Conservation (phyloP, 139 green algal species). For the Tetradesmus lagerheimii region DNA sequence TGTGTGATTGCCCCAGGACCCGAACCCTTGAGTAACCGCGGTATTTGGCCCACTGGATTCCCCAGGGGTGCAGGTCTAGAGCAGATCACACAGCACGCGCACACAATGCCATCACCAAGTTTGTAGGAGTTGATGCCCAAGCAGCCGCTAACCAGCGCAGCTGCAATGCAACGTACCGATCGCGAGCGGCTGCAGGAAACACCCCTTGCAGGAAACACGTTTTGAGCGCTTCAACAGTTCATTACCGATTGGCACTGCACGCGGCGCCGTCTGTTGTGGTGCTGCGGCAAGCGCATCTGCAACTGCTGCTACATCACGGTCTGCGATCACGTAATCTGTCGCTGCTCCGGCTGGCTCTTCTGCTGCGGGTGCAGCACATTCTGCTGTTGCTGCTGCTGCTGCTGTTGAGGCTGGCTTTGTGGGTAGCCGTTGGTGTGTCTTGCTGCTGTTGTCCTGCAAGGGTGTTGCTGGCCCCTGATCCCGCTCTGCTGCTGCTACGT, state of each 20-base stretch:
- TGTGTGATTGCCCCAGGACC: neutral
- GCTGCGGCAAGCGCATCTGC: neutral
- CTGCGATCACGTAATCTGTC: neutral
- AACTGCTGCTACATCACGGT: neutral
- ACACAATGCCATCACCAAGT: neutral
- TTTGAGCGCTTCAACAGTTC: neutral
- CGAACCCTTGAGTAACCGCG: neutral
- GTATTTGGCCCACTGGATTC: no score
- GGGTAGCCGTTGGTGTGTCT: neutral
- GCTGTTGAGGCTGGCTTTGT: no score
- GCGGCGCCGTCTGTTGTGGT: neutral
- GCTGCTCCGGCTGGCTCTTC: neutral
- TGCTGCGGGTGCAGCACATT: neutral
- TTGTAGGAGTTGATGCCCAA: neutral
- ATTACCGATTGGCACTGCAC: neutral
- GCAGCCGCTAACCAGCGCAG: neutral
- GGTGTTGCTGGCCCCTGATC: neutral
- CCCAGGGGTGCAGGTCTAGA: neutral
- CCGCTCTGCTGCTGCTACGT: neutral
- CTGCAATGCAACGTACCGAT: neutral
- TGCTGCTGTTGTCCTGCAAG: neutral
- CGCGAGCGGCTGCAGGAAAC: neutral
- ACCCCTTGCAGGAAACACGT: neutral
- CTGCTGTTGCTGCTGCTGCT: neutral
- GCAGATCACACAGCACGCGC: neutral